Base-by-base conservation (phyloP, 2,329 filamentous ascomycete species). In the Phialophora macrospora region DNA sequence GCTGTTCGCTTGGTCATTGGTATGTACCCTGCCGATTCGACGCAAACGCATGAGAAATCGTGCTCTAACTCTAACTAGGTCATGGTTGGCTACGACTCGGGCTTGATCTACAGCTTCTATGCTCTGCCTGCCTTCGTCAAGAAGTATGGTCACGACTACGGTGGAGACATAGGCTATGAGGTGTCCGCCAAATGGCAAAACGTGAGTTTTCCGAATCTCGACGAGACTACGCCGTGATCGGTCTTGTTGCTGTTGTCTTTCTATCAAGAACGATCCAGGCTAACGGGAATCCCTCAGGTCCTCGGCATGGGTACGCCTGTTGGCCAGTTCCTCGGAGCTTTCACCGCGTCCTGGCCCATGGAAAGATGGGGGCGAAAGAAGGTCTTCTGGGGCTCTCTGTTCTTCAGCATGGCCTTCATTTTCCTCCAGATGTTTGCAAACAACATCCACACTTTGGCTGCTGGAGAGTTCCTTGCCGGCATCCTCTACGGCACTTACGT, bases 291-390 rank as follows among this genome's bases (percentile, higher is more conserved):
- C 14, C 5, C 2, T 17, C 34, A 41, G 34, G 34, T 80, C 0
- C 72, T 88, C 3, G 81, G 80, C 3, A 86, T 86, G 61, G 86
- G 84, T 26, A 83, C 83, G 58, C 80, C 83, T 62, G 82, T 84
- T 20, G 89, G 88, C 44, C 86, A 88, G 73, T 86, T 91, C 60
- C 81, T 90, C 60, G 89, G 88, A n/a, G 81, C 90, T 44, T 78
- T 88, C 69, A 79, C 89, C 74, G 89, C 88, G 72, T 88, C 88
- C 44, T 87, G 82, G 75, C 77, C 88, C 52, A 86, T 87, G 20
- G 87, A 90, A 24, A 81, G 84, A 30, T 87, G 87, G 71, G 87
- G 87, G 20, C 88, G 88, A 73, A 82, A 86, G 20, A 86, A 85
- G 74, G 89, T 87, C 22, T 82, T 90, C 66, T 85, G 90, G 64